Base-by-base conservation (phyloP, 2,329 filamentous ascomycete species). In the Pseudogymnoascus sp. region DNA sequence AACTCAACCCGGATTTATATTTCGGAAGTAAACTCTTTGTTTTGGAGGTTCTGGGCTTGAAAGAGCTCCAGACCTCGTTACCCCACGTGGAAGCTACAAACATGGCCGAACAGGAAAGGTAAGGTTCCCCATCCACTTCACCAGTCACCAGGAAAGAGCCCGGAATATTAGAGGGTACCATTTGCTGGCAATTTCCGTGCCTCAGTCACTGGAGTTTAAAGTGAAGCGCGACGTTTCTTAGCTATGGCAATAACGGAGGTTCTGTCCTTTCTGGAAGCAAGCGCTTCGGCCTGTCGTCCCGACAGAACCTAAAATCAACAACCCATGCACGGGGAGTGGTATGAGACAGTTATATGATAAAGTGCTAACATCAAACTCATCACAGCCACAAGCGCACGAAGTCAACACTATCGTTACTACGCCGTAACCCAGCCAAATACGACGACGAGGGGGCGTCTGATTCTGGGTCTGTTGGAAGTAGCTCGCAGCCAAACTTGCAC, bases 381-480 rank as follows among this genome's bases (percentile, higher is more conserved):
- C 61, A 62, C 65, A 73, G 70, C 63, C 72, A 74, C 65, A 84
- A 82, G 73, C 80, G 82, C 66, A 80, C 78, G 64, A 82, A 80
- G 70, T 75, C 84, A 65, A 80, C 82, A 56, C 77, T 82, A 65
- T 80, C 82, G 35, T 73, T 84, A 21, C 75, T 84, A 59, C 77
- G 80, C 68, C 79, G 80, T 66, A 80, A 77, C 65, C 72, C 75
- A 60, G 76, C 62, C 28, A 70, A 67, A 56, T 67, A 70, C 14
- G 70, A 72, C 16, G 71, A 73, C 47, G 66, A 66, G 23, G 35
- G 21, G 6, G 64, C 59, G 33, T 67, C 67, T 18, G 76, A 77
- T 18, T 60, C 66, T 12, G 69, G 67, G 7, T 72, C 72, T 14
- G 47, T 60, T 42, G 68, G 69, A 18, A 66, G 66, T 42, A 66